Conservation (phyloP, 805 yeast species). For the Cyberlindnera maritima region DNA sequence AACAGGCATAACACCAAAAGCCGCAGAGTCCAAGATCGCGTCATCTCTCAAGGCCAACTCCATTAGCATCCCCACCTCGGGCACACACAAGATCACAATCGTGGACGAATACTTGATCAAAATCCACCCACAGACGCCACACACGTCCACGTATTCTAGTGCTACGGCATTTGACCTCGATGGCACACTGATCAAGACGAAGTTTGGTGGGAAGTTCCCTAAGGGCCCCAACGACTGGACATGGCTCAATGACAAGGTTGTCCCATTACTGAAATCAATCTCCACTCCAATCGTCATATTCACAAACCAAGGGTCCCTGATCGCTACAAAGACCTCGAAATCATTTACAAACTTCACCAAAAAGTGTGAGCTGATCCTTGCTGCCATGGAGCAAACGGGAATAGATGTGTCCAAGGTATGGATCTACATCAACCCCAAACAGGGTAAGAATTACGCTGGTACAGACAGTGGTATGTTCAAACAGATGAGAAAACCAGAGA, state of each 20-base stretch:
- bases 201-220: constrained; percentile 59
- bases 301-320: constrained; percentile 80
- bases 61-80: background rate
- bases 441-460: constrained; percentile 35
- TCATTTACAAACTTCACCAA: constrained; percentile 38
- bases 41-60: background rate
- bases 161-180: constrained; percentile 85
- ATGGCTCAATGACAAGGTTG: constrained; percentile 45
- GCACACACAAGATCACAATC: constrained; percentile 31
- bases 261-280: constrained; percentile 7
- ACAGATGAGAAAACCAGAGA: constrained; percentile 65
- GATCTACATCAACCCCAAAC: constrained; percentile 64
- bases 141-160: background rate
- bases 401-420: constrained; percentile 31
- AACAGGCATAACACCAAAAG: background rate
- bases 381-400: constrained; percentile 28
- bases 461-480: constrained; percentile 18
- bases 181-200: constrained; percentile 68
- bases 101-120: constrained; percentile 44
- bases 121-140: constrained; percentile 32
- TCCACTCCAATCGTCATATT: constrained; percentile 56
- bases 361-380: constrained; percentile 40
- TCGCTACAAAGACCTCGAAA: constrained; percentile 36
- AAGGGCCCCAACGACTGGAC: constrained; percentile 71
- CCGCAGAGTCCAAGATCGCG: background rate